These are phyloP conservation scores for Bassia scoparia DNA, from an alignment of 148 eudicot species.

Conservation along the genomic window DNA sequence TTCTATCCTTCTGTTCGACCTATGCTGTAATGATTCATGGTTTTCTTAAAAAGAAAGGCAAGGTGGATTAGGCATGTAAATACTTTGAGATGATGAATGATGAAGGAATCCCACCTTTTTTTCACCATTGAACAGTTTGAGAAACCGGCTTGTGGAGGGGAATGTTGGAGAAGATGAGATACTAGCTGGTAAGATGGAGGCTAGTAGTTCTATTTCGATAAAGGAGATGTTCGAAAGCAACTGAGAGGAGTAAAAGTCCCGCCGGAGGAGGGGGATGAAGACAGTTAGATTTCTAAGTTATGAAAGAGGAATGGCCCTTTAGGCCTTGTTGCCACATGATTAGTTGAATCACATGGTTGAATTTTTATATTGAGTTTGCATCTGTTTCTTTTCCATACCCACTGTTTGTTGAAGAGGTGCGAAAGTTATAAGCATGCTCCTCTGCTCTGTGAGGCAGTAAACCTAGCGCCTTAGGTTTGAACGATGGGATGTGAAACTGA, in stretches of 20 bases:
- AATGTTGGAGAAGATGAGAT: slow-evolving; percentile 35
- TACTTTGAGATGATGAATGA: slow-evolving; percentile 81
- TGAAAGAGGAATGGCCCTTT: slow-evolving; percentile 47
- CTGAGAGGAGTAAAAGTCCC: slow-evolving; percentile 61
- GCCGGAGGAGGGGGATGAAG: slow-evolving; percentile 27
- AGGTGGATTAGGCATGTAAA: slow-evolving; percentile 66
- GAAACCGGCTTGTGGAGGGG: slow-evolving; percentile 58
- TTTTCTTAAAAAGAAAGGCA: slow-evolving; percentile 62
- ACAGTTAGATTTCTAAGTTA: slow-evolving; percentile 47
- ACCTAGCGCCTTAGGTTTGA: neutral
- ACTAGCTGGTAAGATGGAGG: slow-evolving; percentile 71
- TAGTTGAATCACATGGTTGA: neutral
- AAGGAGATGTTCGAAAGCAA: slow-evolving; percentile 45
- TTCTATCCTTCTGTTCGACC: slow-evolving; percentile 67
- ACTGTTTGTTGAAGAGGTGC: neutral
- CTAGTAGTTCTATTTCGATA: slow-evolving; percentile 59
- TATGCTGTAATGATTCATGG: slow-evolving; percentile 86
- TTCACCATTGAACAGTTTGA: slow-evolving; percentile 56
- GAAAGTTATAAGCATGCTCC: neutral
- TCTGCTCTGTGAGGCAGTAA: neutral
- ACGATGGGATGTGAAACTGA: neutral
- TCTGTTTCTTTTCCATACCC: neutral
- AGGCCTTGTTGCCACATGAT: slow-evolving; percentile 23
- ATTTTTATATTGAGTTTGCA: neutral
- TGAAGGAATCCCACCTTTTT: slow-evolving; percentile 77